phyloP scores from a whole-genome alignment of 2,329 filamentous ascomycete genomes.

The Dothiorella sarmentorum region DNA sequence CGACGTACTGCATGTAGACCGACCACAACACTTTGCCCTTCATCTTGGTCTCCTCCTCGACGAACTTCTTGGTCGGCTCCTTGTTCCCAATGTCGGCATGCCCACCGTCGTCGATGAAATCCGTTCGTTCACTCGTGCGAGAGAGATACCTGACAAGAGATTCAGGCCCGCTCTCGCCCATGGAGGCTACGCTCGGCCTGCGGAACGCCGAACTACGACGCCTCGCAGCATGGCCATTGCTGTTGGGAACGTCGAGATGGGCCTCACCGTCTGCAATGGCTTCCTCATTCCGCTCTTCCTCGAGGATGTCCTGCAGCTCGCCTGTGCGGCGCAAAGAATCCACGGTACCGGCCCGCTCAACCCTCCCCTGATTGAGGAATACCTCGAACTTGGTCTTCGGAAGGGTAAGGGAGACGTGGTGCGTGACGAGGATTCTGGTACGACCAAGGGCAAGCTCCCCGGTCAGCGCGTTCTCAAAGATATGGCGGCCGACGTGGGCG shows the following conservation, averaged over 20 bases:
- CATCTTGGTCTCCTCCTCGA: constrained; percentile 71
- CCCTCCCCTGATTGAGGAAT: constrained; percentile 65
- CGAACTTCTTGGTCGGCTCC: constrained; percentile 61
- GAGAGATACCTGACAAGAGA: neutral
- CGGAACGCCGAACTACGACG: constrained; percentile 11
- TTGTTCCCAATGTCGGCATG: constrained; percentile 32
- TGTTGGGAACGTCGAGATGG: constrained; percentile 25
- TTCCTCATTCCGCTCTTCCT: constrained; percentile 45
- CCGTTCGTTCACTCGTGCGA: constrained; percentile 14
- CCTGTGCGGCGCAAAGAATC: constrained; percentile 52
- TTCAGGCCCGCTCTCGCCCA: neutral
- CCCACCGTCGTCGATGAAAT: constrained; percentile 20
- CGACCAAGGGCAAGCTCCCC: constrained; percentile 66
- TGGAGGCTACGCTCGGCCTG: neutral
- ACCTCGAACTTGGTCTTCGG: constrained; percentile 71
- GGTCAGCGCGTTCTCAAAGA: constrained; percentile 72
- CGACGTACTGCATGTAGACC: constrained; percentile 67
- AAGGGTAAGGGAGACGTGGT: constrained; percentile 70
- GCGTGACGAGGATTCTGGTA: constrained; percentile 76
- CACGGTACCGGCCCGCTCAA: constrained; percentile 62
- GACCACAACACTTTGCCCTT: constrained; percentile 64
- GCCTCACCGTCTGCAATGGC: constrained; percentile 34
- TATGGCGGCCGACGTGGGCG: constrained; percentile 60
- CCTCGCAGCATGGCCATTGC: constrained; percentile 38
- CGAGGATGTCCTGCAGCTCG: constrained; percentile 42